phyloP scores from a whole-genome alignment of 176 grass and related monocot genomes.

The Dendrocalamus sinicus region DNA sequence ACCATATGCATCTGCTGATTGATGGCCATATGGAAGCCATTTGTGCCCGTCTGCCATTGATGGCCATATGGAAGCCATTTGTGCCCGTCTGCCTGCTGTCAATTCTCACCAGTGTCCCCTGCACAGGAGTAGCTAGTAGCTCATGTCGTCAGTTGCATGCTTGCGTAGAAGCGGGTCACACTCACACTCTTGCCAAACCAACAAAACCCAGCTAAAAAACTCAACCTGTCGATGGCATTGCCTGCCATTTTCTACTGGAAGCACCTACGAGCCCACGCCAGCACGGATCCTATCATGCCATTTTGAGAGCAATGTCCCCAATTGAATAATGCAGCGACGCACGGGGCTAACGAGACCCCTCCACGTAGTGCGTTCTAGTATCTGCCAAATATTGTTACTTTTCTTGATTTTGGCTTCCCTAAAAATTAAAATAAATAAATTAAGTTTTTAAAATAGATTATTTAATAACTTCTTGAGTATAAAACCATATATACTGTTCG shows the following conservation, averaged over 20 bases:
- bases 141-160: background rate
- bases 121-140: background rate
- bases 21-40: too few species aligned
- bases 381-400: background rate
- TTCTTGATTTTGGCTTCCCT: fast-evolving
- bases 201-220: background rate
- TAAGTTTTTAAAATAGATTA: too few species aligned
- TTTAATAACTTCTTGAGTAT: too few species aligned
- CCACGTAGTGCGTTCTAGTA: slow-evolving; percentile 35
- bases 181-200: slow-evolving; percentile 5
- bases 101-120: background rate
- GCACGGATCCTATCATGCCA: slow-evolving; percentile 15
- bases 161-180: background rate
- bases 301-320: slow-evolving; percentile 18
- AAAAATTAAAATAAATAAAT: too few species aligned
- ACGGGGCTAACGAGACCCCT: background rate
- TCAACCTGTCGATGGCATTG: background rate
- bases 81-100: background rate
- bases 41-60: background rate
- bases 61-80: background rate
- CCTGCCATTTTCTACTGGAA: background rate
- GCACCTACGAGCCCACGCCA: slow-evolving; percentile 29
- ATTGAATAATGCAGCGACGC: slow-evolving; percentile 36
- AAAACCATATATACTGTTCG: too few species aligned
- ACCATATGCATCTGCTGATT: background rate